These are phyloP conservation scores for Rhodotorula sp. DNA, from an alignment of 1,284 basidiomycete genomes.

Conservation along the genomic window DNA sequence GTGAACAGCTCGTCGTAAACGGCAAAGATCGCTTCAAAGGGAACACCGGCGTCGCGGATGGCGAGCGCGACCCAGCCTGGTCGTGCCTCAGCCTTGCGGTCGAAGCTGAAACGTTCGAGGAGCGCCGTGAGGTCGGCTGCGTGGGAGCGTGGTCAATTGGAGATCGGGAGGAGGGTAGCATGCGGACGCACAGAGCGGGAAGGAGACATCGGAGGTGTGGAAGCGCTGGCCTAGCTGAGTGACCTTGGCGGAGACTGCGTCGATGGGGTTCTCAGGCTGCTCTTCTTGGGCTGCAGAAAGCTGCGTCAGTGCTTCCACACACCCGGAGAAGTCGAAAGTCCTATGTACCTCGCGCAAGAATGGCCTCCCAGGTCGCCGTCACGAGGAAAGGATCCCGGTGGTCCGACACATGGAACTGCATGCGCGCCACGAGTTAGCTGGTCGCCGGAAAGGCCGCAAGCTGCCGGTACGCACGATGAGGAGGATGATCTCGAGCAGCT, in stretches of 20 bases:
- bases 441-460: too few species aligned
- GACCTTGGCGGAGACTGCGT: constrained; percentile 65
- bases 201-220: constrained; percentile 86
- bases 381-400: constrained; percentile 81
- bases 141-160: neutral
- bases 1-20: constrained; percentile 83
- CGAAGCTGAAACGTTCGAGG: constrained; percentile 66
- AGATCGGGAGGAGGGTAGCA: neutral
- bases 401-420: constrained; percentile 80
- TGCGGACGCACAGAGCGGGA: constrained; percentile 70
- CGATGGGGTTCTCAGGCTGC: constrained; percentile 60
- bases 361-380: constrained; percentile 80
- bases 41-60: constrained; percentile 72
- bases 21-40: constrained; percentile 76
- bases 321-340: constrained; percentile 36
- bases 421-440: neutral
- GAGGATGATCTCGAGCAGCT: constrained; percentile 79
- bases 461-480: constrained; percentile 59
- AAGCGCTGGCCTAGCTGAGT: constrained; percentile 76
- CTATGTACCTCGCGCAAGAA: constrained; percentile 68
- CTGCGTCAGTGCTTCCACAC: neutral
- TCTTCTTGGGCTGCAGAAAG: constrained; percentile 52
- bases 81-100: constrained; percentile 60
- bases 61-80: constrained; percentile 77
- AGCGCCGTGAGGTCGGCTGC: constrained; percentile 68